phyloP scores from a whole-genome alignment of 495 filamentous ascomycete genomes.

The Trichoderma reesei region DNA sequence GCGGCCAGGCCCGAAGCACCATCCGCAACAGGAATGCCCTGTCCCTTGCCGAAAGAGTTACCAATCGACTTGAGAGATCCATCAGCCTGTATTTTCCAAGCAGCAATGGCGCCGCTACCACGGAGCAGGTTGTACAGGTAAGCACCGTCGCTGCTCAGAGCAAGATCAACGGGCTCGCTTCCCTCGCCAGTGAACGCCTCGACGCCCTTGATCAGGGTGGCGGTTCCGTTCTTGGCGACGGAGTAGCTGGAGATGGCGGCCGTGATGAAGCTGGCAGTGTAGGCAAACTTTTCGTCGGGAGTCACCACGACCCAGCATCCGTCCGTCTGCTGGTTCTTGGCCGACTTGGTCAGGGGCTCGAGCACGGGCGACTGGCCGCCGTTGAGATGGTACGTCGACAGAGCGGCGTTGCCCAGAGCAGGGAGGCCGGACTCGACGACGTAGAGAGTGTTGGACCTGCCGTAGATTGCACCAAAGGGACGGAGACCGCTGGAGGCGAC shows the following conservation, averaged over 20 bases:
- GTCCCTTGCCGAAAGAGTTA: not conserved
- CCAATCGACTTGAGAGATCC: not conserved
- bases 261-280: constrained; percentile 1
- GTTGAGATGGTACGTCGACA: not conserved
- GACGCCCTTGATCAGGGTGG: not conserved
- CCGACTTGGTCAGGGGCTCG: not conserved
- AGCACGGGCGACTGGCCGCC: not conserved
- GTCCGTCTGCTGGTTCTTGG: constrained; percentile 4
- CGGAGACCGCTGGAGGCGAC: not conserved
- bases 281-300: not conserved
- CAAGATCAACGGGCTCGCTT: constrained; percentile 2
- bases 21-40: not conserved
- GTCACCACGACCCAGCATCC: constrained; percentile 2
- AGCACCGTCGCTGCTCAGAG: not conserved
- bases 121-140: constrained; percentile 2
- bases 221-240: not conserved
- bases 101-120: not conserved
- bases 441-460: not conserved
- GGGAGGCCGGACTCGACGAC: not conserved
- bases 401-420: not conserved
- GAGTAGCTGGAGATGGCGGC: not conserved
- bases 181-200: not conserved
- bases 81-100: not conserved
- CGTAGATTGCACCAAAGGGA: not conserved
- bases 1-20: constrained; percentile 1